Evolutionary conservation across 192 early-diverging fungal species (phyloP).

Genomic region (Entomortierella parvispora): DNA sequence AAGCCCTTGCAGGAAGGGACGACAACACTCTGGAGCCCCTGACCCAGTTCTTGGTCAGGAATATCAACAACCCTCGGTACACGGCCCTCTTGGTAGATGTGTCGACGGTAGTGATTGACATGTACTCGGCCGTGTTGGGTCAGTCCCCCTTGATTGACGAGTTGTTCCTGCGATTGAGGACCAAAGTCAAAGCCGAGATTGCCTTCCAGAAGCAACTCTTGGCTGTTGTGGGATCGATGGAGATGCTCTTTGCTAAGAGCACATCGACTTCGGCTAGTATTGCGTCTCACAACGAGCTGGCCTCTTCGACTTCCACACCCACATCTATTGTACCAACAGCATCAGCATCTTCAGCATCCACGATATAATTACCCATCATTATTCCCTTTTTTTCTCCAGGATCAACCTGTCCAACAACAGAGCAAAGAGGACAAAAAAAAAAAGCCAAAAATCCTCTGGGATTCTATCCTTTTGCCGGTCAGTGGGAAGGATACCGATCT

Average conservation of each 20-base stretch:
- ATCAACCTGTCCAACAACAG: no score
- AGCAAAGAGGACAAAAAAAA: neutral
- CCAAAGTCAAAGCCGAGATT: slow-evolving; percentile 84
- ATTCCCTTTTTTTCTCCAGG: neutral
- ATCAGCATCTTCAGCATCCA: neutral
- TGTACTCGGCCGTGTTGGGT: slow-evolving; percentile 83
- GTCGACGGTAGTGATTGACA: slow-evolving; percentile 79
- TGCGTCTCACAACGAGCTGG: slow-evolving; percentile 40
- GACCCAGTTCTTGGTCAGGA: slow-evolving; percentile 80
- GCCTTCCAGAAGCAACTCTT: slow-evolving; percentile 79
- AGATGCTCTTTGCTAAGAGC: slow-evolving; percentile 78
- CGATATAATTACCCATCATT: neutral
- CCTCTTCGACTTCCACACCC: slow-evolving; percentile 5
- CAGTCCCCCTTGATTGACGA: slow-evolving; percentile 87
- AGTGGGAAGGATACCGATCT: no score
- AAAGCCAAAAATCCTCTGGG: neutral
- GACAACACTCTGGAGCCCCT: slow-evolving; percentile 89
- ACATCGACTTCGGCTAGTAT: slow-evolving; percentile 40
- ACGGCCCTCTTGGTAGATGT: slow-evolving; percentile 82
- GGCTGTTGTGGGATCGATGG: slow-evolving; percentile 86
- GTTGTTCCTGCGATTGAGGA: slow-evolving; percentile 69
- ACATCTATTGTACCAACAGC: neutral
- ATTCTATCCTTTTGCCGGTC: no score
- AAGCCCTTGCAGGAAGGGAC: slow-evolving; percentile 87
- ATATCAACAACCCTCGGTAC: slow-evolving; percentile 86